phyloP scores from a whole-genome alignment of 306 rosid species.

The Gynostemma pentaphyllum region DNA sequence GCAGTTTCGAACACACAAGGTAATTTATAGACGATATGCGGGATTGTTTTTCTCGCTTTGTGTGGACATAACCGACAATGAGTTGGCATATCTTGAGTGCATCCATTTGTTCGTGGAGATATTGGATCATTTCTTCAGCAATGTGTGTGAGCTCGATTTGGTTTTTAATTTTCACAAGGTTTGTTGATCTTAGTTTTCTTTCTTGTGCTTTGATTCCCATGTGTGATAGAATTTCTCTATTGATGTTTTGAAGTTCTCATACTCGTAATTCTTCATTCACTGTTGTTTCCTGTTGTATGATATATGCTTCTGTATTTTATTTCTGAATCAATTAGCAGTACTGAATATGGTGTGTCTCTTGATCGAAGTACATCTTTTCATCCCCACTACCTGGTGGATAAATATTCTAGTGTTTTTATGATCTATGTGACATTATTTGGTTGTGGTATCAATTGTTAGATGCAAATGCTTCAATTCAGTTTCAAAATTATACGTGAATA shows the following conservation, averaged over 20 bases:
- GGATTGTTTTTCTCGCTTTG: slow-evolving; percentile 95
- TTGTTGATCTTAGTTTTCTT: slow-evolving; percentile 8
- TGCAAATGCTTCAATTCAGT: background rate
- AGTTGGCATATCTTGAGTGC: slow-evolving; percentile 89
- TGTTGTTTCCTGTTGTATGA: background rate
- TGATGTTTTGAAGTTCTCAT: background rate
- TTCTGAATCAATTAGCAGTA: background rate
- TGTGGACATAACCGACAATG: slow-evolving; percentile 97
- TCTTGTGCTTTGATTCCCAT: background rate
- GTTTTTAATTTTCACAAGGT: slow-evolving; percentile 94
- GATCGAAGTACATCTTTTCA: background rate
- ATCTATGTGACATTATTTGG: background rate
- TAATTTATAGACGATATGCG: slow-evolving; percentile 92
- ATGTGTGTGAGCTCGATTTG: slow-evolving; percentile 83
- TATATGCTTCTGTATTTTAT: background rate
- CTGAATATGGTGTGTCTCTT: background rate
- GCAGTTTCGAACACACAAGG: slow-evolving; percentile 95
- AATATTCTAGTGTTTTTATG: background rate
- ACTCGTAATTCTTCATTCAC: background rate
- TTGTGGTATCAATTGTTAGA: background rate
- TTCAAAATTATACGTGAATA: background rate
- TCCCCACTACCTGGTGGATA: background rate
- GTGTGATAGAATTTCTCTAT: background rate
- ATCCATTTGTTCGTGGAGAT: slow-evolving; percentile 95
- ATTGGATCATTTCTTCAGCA: slow-evolving; percentile 92